A percentile compares a stretch with the other conserved stretches of the same genome.
Evolutionary conservation across 1,284 basidiomycete species (phyloP).

Genomic region (Fomitopsis schrenkii): DNA sequence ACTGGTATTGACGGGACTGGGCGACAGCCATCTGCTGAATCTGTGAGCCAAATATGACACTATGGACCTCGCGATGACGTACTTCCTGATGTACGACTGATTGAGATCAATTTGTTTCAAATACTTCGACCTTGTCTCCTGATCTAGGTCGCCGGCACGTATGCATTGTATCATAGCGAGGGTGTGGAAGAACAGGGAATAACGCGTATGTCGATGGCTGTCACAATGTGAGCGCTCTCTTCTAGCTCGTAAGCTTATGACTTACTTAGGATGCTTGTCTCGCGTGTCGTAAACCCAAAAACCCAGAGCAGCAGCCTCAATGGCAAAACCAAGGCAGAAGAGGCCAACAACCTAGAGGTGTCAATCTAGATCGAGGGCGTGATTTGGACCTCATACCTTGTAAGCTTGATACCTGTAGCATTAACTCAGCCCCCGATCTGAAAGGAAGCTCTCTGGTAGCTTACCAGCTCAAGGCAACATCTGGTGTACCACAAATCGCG

Average conservation of each 20-base stretch:
- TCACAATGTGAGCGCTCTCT: background rate
- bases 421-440: background rate
- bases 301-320: constrained; percentile 57
- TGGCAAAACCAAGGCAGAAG: constrained; percentile 54
- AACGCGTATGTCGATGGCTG: constrained; percentile 65
- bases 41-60: background rate
- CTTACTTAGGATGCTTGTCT: constrained; percentile 59
- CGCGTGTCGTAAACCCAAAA: constrained; percentile 56
- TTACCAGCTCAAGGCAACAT: constrained; percentile 57
- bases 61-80: constrained; percentile 10
- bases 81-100: constrained; percentile 57
- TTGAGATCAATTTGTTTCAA: constrained; percentile 54
- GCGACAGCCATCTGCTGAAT: constrained; percentile 53
- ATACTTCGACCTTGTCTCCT: constrained; percentile 38
- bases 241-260: background rate
- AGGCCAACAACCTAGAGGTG: constrained; percentile 49
- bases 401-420: constrained; percentile 57
- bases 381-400: constrained; percentile 38
- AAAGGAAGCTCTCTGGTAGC: constrained; percentile 11
- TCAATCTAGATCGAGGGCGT: background rate
- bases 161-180: constrained; percentile 57
- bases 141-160: constrained; percentile 38
- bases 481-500: constrained; percentile 41
- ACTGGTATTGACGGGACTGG: constrained; percentile 62
- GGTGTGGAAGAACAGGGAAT: constrained; percentile 63